Conservation (phyloP, 2,329 filamentous ascomycete species). For the Epichloe typhina region DNA sequence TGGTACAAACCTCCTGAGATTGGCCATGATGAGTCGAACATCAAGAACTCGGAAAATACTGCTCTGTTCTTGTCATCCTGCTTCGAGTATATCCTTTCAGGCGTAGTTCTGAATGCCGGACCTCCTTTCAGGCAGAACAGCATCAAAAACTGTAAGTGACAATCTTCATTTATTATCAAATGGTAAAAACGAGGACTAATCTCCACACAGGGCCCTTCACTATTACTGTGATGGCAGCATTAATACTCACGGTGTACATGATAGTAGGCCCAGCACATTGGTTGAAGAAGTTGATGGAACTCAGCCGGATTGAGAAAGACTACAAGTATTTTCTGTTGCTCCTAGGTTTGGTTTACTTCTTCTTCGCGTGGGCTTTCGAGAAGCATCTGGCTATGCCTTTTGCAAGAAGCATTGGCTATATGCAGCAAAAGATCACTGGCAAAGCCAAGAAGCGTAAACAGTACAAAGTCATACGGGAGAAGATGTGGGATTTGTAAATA, state of each 20-base stretch:
- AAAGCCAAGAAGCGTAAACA: constrained; percentile 67
- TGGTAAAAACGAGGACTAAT: background rate
- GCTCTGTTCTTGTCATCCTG: constrained; percentile 80
- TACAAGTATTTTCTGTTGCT: constrained; percentile 64
- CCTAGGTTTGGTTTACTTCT: constrained; percentile 58
- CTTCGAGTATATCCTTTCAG: constrained; percentile 89
- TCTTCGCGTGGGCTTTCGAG: constrained; percentile 58
- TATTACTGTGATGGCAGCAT: constrained; percentile 54
- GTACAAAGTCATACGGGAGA: constrained; percentile 71
- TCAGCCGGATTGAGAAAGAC: constrained; percentile 59
- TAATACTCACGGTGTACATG: constrained; percentile 66
- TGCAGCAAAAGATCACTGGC: constrained; percentile 43
- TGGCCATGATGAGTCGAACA: constrained; percentile 67
- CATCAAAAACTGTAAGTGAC: constrained; percentile 57
- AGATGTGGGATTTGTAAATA: constrained; percentile 17
- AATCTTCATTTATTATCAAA: background rate
- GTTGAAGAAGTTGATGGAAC: constrained; percentile 66
- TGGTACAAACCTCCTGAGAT: constrained; percentile 80
- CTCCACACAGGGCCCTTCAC: constrained; percentile 65
- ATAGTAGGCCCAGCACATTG: constrained; percentile 58
- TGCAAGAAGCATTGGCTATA: constrained; percentile 51
- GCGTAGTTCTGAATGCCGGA: constrained; percentile 81
- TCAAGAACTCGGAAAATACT: constrained; percentile 87
- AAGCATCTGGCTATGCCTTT: constrained; percentile 54
- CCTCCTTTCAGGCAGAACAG: constrained; percentile 76